These are phyloP conservation scores for Aspergillus sp. DNA, from an alignment of 2,329 filamentous ascomycete genomes.

Conservation along the genomic window DNA sequence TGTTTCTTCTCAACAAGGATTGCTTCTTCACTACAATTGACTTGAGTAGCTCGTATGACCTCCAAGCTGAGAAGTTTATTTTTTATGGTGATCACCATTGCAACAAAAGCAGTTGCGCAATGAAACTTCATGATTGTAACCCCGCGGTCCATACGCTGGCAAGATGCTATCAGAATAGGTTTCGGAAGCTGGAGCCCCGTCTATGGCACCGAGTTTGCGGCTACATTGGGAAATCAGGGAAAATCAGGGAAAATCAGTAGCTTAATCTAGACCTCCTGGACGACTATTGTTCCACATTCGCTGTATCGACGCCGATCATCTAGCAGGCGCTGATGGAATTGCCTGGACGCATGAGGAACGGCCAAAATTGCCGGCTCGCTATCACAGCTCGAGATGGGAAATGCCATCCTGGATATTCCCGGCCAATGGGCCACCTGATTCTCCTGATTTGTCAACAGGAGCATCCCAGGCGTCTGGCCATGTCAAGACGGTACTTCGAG, in stretches of 20 bases:
- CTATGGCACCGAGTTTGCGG: neutral
- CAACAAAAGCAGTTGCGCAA: neutral
- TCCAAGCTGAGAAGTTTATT: neutral
- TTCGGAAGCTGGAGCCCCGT: neutral
- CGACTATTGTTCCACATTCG: constrained; percentile 6
- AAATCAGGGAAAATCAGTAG: constrained; percentile 10
- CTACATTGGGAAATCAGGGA: constrained; percentile 9
- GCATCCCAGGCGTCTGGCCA: neutral
- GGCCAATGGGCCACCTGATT: neutral
- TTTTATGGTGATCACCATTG: neutral
- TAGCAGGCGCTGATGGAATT: neutral
- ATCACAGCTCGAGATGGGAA: neutral
- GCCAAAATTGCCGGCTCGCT: neutral
- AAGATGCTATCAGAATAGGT: neutral
- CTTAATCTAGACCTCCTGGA: constrained; percentile 1
- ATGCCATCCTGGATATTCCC: neutral
- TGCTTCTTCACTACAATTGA: neutral
- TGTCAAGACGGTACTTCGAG: neutral
- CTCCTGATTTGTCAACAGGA: neutral
- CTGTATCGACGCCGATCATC: constrained; percentile 5
- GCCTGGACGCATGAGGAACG: neutral
- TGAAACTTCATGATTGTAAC: neutral
- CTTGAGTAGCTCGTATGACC: neutral
- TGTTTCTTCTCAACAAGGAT: neutral
- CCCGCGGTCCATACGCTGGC: neutral